Base-by-base conservation (phyloP, 2,329 filamentous ascomycete species). In the Cytospora paraplurivora region DNA sequence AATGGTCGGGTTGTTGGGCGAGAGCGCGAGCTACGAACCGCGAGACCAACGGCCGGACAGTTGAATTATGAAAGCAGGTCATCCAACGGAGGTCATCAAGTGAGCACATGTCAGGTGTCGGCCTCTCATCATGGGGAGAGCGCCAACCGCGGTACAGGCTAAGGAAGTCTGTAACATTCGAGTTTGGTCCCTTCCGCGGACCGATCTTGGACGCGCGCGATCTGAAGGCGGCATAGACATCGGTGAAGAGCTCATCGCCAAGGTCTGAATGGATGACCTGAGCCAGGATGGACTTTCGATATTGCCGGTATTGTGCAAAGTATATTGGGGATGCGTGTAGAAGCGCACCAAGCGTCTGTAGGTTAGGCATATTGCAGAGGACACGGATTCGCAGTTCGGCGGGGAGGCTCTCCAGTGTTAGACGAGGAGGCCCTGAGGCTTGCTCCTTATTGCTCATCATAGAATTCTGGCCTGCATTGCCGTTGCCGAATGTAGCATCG, bases 21-120 rank as follows among this genome's bases (percentile, higher is more conserved):
- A 57, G 19, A 38, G 44, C 56, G 44, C 33, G 50, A 27, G 33
- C 27, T n/a, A 33, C 27, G 33, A 58, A 58, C 17, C 13, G 56
- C 37, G 44, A 11, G 19, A n/a, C 56, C 27, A 58, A 17, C 33
- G 56, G 44, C n/a, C n/a, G 13, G 1, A 58, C 33, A 32, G 44
- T 58, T n/a, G 27, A 58, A 13, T 17, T 51, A 38, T 51, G 32
- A 21, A 51, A 50, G n/a, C 44, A 38, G 27, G 44, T 19, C n/a
- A 58, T 21, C 56, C 56, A 51, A n/a, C 44, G 33, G 17, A 58
- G 21, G 37, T 58, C 44, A 37, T 13, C 56, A 37, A 58, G 27
- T 32, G 56, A 21, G 38, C 47, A 41, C 37, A 41, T 41, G 37
- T 13, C 33, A 37, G 41, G 47, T 44, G 44, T 21, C 41, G 47